Evolutionary conservation across 1,284 basidiomycete genomes (phyloP).

Genomic region (Porogramme epimiltina): DNA sequence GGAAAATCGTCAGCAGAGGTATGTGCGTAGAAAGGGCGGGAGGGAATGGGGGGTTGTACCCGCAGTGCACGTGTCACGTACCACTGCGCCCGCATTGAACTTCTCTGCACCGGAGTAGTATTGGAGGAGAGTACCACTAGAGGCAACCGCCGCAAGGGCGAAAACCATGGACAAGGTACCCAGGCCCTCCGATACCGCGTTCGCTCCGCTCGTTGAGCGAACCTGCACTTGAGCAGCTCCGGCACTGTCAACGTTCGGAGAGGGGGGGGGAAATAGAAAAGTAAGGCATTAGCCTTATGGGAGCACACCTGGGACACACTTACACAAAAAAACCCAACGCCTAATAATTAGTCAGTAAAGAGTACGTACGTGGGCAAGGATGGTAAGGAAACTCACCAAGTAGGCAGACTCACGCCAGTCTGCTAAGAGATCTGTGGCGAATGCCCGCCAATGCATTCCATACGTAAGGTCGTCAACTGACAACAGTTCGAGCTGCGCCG

Average conservation of each 20-base stretch:
- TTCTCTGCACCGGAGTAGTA: conserved; percentile 18
- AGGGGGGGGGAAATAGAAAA: too few relatives aligned
- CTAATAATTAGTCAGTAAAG: too few relatives aligned
- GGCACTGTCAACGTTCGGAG: too few relatives aligned
- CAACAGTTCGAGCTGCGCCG: conserved; percentile 20
- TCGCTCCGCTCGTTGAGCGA: not conserved
- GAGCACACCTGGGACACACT: too few relatives aligned
- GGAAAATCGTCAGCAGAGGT: too few relatives aligned
- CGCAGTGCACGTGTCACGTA: conserved; percentile 7
- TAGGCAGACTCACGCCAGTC: conserved; percentile 22
- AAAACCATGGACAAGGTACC: conserved; percentile 9
- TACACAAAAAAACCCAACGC: too few relatives aligned
- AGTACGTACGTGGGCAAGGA: not conserved
- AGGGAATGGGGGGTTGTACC: not conserved
- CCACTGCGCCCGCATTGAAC: conserved; percentile 18
- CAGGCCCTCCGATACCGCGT: conserved; percentile 7
- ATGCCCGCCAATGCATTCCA: conserved; percentile 29
- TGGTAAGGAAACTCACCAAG: conserved; percentile 15
- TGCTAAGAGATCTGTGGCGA: conserved; percentile 8
- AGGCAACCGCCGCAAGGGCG: conserved; percentile 10
- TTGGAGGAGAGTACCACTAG: conserved; percentile 17
- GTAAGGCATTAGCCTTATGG: too few relatives aligned
- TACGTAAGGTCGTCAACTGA: conserved; percentile 27
- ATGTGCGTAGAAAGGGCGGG: not conserved
- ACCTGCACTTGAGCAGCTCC: too few relatives aligned